Percentiles rank a stretch among this genome's conserved stretches.
phyloP scores from a whole-genome alignment of 306 rosid genomes.

The Benincasa hispida region DNA sequence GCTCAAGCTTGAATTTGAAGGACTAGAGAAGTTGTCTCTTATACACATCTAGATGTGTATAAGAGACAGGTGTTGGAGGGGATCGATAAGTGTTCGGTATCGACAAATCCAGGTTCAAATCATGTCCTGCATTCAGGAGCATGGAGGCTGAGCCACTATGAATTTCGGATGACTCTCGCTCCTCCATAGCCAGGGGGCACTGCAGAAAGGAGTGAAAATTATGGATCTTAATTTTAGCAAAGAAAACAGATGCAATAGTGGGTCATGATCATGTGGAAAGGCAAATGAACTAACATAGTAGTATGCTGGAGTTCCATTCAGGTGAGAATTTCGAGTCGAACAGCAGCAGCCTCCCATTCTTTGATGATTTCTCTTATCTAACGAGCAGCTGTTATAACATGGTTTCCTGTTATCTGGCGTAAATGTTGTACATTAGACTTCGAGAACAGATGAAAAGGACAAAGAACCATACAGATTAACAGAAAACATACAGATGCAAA shows the following conservation, averaged over 20 bases:
- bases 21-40: constrained; percentile 17
- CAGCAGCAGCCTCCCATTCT: constrained; percentile 88
- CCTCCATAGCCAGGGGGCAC: constrained; percentile 57
- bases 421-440: background rate
- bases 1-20: constrained; percentile 20
- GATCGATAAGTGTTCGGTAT: constrained; percentile 62
- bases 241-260: background rate
- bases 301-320: constrained; percentile 62
- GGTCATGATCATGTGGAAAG: constrained; percentile 6
- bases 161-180: constrained; percentile 34
- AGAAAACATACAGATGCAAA: background rate
- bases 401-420: background rate
- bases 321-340: constrained; percentile 64
- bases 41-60: too few species aligned
- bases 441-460: background rate
- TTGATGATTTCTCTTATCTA: constrained; percentile 15
- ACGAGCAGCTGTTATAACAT: constrained; percentile 4
- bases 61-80: constrained; percentile 82
- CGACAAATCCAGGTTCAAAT: constrained; percentile 37
- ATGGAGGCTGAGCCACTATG: constrained; percentile 24
- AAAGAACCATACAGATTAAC: background rate
- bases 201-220: constrained; percentile 19
- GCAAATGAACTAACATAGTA: constrained; percentile 48
- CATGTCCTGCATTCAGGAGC: constrained; percentile 37
- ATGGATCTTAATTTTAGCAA: constrained; percentile 1